These are phyloP conservation scores for Mucor irregularis DNA, from an alignment of 371 early-diverging fungal genomes.

Conservation along the genomic window DNA sequence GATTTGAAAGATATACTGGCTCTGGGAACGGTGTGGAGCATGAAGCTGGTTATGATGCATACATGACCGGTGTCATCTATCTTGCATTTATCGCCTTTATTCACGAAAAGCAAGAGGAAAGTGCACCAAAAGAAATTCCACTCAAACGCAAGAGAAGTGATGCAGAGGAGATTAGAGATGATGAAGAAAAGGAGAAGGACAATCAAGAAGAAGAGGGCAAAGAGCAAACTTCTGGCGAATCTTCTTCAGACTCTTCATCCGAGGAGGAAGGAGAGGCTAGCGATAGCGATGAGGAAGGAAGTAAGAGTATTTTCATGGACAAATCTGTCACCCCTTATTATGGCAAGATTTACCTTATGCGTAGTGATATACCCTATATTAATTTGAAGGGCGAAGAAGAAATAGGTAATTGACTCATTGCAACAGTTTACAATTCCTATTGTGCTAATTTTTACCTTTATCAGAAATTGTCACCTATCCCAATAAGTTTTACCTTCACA, in stretches of 20 bases:
- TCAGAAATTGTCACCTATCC: constrained; percentile 32
- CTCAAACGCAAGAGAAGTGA: constrained; percentile 11
- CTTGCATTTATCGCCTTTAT: constrained; percentile 54
- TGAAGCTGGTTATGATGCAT: constrained; percentile 93
- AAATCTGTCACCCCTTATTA: constrained; percentile 33
- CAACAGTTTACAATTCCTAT: not conserved
- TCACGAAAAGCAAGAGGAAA: constrained; percentile 34
- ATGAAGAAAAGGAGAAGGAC: not conserved
- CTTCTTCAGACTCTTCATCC: not conserved
- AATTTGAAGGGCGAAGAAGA: constrained; percentile 46
- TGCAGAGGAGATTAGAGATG: not conserved
- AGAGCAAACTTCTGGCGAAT: not conserved
- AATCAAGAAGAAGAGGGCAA: not conserved
- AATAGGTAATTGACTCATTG: constrained; percentile 18
- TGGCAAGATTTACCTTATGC: constrained; percentile 51
- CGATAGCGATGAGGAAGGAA: constrained; percentile 21
- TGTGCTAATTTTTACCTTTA: not conserved
- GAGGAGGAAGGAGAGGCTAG: constrained; percentile 11
- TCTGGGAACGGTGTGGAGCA: constrained; percentile 51
- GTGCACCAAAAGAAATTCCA: no score
- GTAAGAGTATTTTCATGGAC: constrained; percentile 16
- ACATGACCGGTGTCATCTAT: constrained; percentile 80
- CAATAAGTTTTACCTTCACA: constrained; percentile 41
- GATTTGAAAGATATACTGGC: constrained; percentile 36
- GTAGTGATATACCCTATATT: constrained; percentile 46